phyloP scores from a whole-genome alignment of 1,139 yeast species.

The Taiozyma sp. region DNA sequence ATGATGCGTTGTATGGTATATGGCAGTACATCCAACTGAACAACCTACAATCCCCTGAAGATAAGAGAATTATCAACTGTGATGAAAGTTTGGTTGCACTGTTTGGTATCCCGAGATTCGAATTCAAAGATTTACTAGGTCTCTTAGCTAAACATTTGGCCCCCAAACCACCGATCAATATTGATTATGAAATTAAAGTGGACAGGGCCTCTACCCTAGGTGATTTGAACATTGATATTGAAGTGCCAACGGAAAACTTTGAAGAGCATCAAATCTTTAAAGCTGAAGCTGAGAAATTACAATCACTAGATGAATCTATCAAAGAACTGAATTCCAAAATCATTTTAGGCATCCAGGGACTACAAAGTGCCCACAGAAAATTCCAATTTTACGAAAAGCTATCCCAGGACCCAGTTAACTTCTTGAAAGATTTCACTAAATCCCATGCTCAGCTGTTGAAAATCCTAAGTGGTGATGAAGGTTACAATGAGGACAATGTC shows the following conservation, averaged over 20 bases:
- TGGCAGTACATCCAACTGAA: slow-evolving; percentile 88
- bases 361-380: slow-evolving; percentile 60
- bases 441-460: slow-evolving; percentile 68
- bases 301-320: slow-evolving; percentile 46
- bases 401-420: slow-evolving; percentile 71
- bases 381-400: slow-evolving; percentile 72
- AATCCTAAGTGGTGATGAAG: slow-evolving; percentile 79
- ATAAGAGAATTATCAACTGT: slow-evolving; percentile 55
- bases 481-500: slow-evolving; percentile 86
- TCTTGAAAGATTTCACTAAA: slow-evolving; percentile 67
- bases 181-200: slow-evolving; percentile 74
- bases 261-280: slow-evolving; percentile 40
- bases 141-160: slow-evolving; percentile 56
- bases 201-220: slow-evolving; percentile 78
- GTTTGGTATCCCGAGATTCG: slow-evolving; percentile 42
- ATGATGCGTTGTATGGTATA: slow-evolving; percentile 76
- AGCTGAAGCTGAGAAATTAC: slow-evolving; percentile 33
- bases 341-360: slow-evolving; percentile 56
- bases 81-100: slow-evolving; percentile 63
- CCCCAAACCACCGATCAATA: slow-evolving; percentile 74
- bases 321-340: slow-evolving; percentile 57
- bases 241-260: slow-evolving; percentile 47
- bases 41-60: slow-evolving; percentile 54
- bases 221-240: slow-evolving; percentile 73
- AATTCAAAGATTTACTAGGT: slow-evolving; percentile 73